Evolutionary conservation across 352 stramenopile species (phyloP).

Genomic region (Phytophthora macrochlamydospora): DNA sequence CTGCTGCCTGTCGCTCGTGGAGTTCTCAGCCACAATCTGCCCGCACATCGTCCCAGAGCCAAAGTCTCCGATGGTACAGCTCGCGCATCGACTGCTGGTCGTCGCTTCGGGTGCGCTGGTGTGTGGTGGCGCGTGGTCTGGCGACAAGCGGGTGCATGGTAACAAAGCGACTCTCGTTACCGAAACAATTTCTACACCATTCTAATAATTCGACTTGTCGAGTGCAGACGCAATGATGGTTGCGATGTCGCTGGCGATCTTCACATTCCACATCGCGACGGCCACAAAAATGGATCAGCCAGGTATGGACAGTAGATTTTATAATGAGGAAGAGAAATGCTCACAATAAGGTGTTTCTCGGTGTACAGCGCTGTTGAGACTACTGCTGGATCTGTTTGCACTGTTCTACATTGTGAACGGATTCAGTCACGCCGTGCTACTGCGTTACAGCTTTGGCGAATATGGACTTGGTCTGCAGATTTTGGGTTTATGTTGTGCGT

Average conservation of each 20-base stretch:
- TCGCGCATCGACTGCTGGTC: slow-evolving; percentile 34
- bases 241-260: slow-evolving; percentile 31
- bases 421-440: slow-evolving; percentile 65
- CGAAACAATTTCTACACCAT: slow-evolving; percentile 1
- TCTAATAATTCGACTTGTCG: slow-evolving; percentile 2
- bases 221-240: slow-evolving; percentile 42
- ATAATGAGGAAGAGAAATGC: background rate
- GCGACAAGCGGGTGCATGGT: slow-evolving; percentile 42
- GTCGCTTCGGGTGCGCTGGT: slow-evolving; percentile 28
- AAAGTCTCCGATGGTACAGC: slow-evolving; percentile 12
- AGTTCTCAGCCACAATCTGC: slow-evolving; percentile 63
- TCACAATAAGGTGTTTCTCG: slow-evolving; percentile 2
- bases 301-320: slow-evolving; percentile 21
- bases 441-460: slow-evolving; percentile 48
- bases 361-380: slow-evolving; percentile 23
- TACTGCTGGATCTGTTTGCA: slow-evolving; percentile 65
- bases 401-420: slow-evolving; percentile 64
- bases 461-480: slow-evolving; percentile 69
- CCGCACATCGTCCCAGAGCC: slow-evolving; percentile 39
- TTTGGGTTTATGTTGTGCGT: slow-evolving; percentile 62
- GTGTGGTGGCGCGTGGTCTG: slow-evolving; percentile 43
- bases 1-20: slow-evolving; percentile 57
- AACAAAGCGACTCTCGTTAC: background rate
- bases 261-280: slow-evolving; percentile 44
- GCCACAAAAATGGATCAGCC: slow-evolving; percentile 43